Conservation (phyloP, 805 yeast species). For the Pichia californica region DNA sequence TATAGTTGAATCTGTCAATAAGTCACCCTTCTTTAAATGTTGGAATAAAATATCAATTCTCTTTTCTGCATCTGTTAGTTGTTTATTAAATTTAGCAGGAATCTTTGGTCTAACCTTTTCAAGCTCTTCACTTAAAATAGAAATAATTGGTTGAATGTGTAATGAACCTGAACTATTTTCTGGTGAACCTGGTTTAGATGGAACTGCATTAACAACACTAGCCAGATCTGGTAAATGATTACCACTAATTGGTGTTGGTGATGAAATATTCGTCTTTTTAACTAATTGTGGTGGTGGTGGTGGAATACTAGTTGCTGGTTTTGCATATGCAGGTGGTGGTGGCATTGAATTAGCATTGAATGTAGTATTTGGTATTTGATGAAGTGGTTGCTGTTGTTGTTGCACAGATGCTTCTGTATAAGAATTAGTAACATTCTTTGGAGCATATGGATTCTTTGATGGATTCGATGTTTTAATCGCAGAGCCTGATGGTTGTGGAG, state of each 20-base stretch:
- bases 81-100: conserved; percentile 69
- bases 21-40: conserved; percentile 67
- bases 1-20: conserved; percentile 52
- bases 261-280: background rate
- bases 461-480: conserved; percentile 4
- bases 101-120: conserved; percentile 61
- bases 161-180: background rate
- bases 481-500: conserved; percentile 16
- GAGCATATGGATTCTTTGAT: conserved; percentile 7
- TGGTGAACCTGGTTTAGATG: conserved; percentile 17
- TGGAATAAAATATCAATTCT: conserved; percentile 72
- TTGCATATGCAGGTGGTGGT: conserved; percentile 13
- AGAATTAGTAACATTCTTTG: conserved; percentile 6
- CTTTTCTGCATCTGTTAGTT: conserved; percentile 74
- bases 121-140: conserved; percentile 48
- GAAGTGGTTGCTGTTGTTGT: background rate
- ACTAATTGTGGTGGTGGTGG: conserved; percentile 10
- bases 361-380: background rate
- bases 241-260: background rate
- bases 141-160: conserved; percentile 51
- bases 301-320: conserved; percentile 12
- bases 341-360: conserved; percentile 10
- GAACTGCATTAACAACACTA: conserved; percentile 1
- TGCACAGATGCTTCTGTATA: conserved; percentile 12
- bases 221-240: background rate